These are phyloP conservation scores for Camelina neglecta DNA, from an alignment of 345 rosid species.

Conservation along the genomic window DNA sequence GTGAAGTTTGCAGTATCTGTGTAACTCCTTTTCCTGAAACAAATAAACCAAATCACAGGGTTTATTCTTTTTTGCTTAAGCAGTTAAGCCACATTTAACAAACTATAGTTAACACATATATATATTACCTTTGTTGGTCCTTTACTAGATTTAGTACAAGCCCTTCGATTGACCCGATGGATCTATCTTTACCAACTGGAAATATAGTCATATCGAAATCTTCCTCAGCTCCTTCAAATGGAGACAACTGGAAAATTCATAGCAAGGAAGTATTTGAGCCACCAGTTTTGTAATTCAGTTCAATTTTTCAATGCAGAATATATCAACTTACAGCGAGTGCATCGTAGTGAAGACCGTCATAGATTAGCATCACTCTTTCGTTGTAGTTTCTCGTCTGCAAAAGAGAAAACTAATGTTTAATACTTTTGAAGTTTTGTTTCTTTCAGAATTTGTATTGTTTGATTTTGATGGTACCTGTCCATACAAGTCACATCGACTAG, in stretches of 20 bases:
- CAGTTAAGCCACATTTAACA: neutral
- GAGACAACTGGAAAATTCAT: slow-evolving; percentile 62
- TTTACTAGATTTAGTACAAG: slow-evolving; percentile 63
- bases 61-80: slow-evolving; percentile 21
- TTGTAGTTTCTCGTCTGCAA: slow-evolving; percentile 67
- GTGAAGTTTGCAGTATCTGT: slow-evolving; percentile 88
- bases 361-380: slow-evolving; percentile 89
- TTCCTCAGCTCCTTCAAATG: slow-evolving; percentile 80
- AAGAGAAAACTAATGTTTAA: slow-evolving; percentile 18
- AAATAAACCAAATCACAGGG: slow-evolving; percentile 15
- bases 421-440: neutral
- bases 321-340: slow-evolving; percentile 77
- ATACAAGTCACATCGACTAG: slow-evolving; percentile 86
- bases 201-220: slow-evolving; percentile 94
- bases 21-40: slow-evolving; percentile 73
- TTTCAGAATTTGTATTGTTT: slow-evolving; percentile 7
- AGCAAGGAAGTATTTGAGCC: neutral
- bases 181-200: slow-evolving; percentile 58
- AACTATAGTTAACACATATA: neutral
- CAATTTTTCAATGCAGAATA: neutral
- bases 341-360: slow-evolving; percentile 96
- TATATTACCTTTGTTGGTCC: slow-evolving; percentile 78
- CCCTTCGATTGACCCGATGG: slow-evolving; percentile 64
- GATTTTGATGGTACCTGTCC: slow-evolving; percentile 69
- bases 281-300: neutral